phyloP scores from a whole-genome alignment of 1,139 yeast species.

The Blastobotrys malaysiensis region DNA sequence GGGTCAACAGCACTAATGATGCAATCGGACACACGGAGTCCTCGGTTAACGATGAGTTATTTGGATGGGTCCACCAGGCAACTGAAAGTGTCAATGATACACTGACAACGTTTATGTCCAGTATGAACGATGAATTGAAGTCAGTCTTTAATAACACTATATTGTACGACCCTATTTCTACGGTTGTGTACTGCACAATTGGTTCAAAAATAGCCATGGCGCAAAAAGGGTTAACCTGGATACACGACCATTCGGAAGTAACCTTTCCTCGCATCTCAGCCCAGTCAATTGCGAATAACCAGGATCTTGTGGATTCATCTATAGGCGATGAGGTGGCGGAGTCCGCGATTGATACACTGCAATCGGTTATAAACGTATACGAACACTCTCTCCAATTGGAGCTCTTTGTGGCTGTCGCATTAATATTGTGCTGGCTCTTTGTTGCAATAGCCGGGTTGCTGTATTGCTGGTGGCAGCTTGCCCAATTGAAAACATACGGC shows the following conservation, averaged over 20 bases:
- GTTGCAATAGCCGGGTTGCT: constrained; percentile 21
- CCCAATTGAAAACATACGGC: background rate
- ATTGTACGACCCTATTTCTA: constrained; percentile 50
- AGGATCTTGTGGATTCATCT: constrained; percentile 6
- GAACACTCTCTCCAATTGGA: constrained; percentile 20
- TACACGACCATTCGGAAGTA: constrained; percentile 57
- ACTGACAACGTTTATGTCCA: constrained; percentile 43
- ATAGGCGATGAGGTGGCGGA: constrained; percentile 7
- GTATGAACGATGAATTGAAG: constrained; percentile 50
- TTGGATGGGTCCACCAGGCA: constrained; percentile 60
- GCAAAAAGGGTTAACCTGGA: constrained; percentile 74
- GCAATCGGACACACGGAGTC: constrained; percentile 42
- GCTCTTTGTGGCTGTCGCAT: constrained; percentile 21
- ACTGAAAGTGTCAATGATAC: constrained; percentile 54
- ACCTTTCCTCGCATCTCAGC: constrained; percentile 49
- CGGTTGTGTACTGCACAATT: constrained; percentile 72
- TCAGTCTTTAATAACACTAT: constrained; percentile 64
- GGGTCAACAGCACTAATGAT: constrained; percentile 51
- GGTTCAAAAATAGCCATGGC: constrained; percentile 64
- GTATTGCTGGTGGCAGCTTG: constrained; percentile 15
- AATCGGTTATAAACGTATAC: constrained; percentile 17
- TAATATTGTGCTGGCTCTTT: constrained; percentile 23
- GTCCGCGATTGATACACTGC: constrained; percentile 8
- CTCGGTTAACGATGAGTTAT: constrained; percentile 53
- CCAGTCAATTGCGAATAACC: constrained; percentile 4